These are phyloP conservation scores for Tricladium varicosporioides DNA, from an alignment of 2,329 filamentous ascomycete species.

Conservation along the genomic window DNA sequence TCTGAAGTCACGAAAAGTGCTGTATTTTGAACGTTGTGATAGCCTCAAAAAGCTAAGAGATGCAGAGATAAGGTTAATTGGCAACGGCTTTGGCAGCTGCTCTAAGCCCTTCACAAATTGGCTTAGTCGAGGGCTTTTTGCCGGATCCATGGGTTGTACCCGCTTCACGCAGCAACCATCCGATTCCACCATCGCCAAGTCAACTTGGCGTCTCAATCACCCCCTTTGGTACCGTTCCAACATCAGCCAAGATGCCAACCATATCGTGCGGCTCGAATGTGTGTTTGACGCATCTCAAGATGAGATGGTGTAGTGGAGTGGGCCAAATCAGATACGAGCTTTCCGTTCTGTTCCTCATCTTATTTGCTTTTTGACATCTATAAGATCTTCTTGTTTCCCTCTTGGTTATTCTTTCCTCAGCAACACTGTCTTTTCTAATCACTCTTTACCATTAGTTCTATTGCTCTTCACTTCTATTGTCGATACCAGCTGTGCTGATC, in stretches of 20 bases:
- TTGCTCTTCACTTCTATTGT: too few species aligned
- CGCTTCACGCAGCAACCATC: not conserved
- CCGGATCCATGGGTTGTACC: not conserved
- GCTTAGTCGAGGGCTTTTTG: not conserved
- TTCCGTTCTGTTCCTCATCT: not conserved
- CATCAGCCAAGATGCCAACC: not conserved
- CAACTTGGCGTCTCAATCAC: not conserved
- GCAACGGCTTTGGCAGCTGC: too few species aligned
- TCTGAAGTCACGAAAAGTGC: too few species aligned
- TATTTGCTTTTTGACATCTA: not conserved
- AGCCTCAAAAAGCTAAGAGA: too few species aligned
- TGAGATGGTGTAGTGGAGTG: not conserved
- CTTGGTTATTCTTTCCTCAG: not conserved
- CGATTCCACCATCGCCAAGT: not conserved
- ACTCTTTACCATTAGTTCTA: too few species aligned
- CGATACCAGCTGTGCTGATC: not conserved
- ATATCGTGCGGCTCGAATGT: not conserved
- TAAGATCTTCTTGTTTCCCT: not conserved
- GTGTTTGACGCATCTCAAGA: not conserved
- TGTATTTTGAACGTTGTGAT: too few species aligned
- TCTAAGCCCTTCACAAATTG: too few species aligned
- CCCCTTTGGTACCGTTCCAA: not conserved
- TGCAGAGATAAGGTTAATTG: too few species aligned
- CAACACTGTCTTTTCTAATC: not conserved
- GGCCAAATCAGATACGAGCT: not conserved